A percentile compares a stretch with the other conserved stretches of the same genome.
These are phyloP conservation scores for Fusarium annulatum DNA, from an alignment of 2,329 filamentous ascomycete species.

Conservation along the genomic window DNA sequence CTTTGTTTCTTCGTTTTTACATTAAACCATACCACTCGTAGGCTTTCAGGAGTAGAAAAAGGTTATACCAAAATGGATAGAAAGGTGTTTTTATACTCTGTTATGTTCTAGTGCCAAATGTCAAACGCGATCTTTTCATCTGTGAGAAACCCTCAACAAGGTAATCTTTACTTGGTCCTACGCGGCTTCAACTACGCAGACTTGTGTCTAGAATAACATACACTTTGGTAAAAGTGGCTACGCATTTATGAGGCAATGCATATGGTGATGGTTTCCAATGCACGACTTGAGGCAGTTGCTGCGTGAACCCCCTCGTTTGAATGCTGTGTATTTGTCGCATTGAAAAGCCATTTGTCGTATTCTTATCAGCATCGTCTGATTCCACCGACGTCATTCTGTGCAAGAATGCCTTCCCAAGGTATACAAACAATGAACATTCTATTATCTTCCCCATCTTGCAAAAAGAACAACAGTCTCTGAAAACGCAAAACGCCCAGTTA, in stretches of 20 bases:
- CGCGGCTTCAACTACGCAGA: not conserved
- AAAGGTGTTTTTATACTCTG: conserved; percentile 38
- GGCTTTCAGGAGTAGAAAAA: conserved; percentile 44
- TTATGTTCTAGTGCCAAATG: not conserved
- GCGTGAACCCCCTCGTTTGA: not conserved
- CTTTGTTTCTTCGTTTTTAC: conserved; percentile 29
- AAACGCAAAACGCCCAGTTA: not conserved
- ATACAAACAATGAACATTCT: not conserved
- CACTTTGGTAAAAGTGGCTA: not conserved
- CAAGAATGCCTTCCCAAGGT: not conserved
- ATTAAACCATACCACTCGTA: conserved; percentile 43
- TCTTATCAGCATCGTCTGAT: not conserved
- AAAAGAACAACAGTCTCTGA: not conserved
- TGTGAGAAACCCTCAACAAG: not conserved
- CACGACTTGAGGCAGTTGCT: not conserved
- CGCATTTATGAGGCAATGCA: not conserved
- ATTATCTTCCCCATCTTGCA: not conserved
- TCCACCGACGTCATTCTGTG: not conserved
- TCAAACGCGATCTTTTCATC: not conserved
- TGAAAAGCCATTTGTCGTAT: not conserved
- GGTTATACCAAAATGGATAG: conserved; percentile 48
- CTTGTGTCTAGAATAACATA: not conserved
- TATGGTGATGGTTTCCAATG: not conserved
- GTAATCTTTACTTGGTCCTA: not conserved
- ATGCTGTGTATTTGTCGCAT: not conserved